Conservation (phyloP, 768 basidiomycete species). For the Kwoniella pini region DNA sequence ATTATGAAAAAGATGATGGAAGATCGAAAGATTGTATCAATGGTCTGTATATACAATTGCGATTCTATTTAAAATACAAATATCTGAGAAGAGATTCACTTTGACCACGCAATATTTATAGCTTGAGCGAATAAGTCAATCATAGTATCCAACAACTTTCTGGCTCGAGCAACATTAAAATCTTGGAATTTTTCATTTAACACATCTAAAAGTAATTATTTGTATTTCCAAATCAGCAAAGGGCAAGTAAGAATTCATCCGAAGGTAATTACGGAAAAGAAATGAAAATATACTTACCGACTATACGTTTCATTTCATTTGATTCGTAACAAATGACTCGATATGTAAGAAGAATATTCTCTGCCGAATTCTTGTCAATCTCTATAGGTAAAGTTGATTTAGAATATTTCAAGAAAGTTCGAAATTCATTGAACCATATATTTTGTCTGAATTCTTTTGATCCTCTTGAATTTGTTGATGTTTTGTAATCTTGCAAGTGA, state of each 20-base stretch:
- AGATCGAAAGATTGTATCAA: no score
- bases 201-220: no score
- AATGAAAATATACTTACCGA: no score
- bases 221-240: no score
- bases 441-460: background rate
- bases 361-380: background rate
- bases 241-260: no score
- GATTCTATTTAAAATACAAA: no score
- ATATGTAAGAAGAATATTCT: background rate
- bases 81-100: no score
- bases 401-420: background rate
- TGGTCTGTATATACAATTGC: no score
- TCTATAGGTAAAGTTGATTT: background rate
- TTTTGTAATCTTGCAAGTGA: background rate
- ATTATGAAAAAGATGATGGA: no score
- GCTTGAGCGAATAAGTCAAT: background rate
- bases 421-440: background rate
- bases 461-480: background rate
- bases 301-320: background rate
- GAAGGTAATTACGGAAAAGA: no score
- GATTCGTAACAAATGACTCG: background rate
- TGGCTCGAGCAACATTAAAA: background rate
- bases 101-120: background rate
- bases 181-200: background rate
- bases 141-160: background rate